Conservation (phyloP, 805 yeast species). For the Blastobotrys muscicola region DNA sequence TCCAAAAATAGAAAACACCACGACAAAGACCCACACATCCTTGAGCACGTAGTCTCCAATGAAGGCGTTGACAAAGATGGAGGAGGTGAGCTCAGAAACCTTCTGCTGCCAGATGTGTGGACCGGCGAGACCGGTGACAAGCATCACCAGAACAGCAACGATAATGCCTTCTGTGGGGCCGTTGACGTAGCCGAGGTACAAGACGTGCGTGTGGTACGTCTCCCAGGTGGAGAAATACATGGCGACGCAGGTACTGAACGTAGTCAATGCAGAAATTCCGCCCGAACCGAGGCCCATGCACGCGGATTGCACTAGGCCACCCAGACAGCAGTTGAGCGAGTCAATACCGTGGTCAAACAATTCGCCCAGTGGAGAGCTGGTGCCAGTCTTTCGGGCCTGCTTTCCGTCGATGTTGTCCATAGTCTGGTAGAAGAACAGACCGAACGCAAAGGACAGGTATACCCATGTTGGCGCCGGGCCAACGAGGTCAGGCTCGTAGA, state of each 20-base stretch:
- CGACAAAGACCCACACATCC: constrained; percentile 23
- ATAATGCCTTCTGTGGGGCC: constrained; percentile 96
- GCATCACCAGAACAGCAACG: constrained; percentile 47
- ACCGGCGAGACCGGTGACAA: constrained; percentile 48
- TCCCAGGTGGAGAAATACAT: constrained; percentile 81
- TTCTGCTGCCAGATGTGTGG: constrained; percentile 52
- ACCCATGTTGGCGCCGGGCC: constrained; percentile 63
- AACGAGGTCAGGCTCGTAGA: constrained; percentile 61
- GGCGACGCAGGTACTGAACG: constrained; percentile 58
- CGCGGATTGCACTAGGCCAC: constrained; percentile 62
- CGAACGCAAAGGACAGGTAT: constrained; percentile 67
- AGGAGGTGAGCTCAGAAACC: constrained; percentile 29
- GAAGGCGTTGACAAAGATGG: constrained; percentile 9
- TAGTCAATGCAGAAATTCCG: constrained; percentile 65
- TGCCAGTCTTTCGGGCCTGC: constrained; percentile 91
- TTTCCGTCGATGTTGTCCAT: constrained; percentile 96
- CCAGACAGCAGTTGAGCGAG: constrained; percentile 70
- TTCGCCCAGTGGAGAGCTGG: constrained; percentile 91
- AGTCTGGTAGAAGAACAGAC: constrained; percentile 85
- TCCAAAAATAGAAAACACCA: constrained; percentile 32
- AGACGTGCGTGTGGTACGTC: constrained; percentile 80
- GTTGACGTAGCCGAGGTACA: constrained; percentile 71
- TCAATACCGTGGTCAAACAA: constrained; percentile 86
- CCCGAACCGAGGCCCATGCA: constrained; percentile 72
- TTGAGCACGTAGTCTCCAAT: constrained; percentile 8